Evolutionary conservation across 768 basidiomycete genomes (phyloP).

Genomic region (Leccinum boreale): DNA sequence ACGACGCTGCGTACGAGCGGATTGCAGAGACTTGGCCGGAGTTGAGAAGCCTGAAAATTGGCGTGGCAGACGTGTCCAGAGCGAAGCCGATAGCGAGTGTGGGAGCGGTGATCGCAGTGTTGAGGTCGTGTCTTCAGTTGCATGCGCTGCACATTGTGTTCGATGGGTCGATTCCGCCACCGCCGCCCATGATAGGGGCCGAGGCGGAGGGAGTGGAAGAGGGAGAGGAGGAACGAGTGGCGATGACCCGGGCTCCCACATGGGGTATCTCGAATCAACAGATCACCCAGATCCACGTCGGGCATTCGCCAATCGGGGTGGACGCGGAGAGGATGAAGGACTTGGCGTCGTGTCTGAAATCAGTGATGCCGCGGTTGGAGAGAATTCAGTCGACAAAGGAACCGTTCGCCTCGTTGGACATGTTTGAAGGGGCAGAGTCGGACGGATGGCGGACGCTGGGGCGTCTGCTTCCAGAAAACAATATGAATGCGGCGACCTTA

Average conservation of each 20-base stretch:
- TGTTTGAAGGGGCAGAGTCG: neutral
- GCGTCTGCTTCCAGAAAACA: neutral
- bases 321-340: neutral
- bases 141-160: slow-evolving; percentile 14
- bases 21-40: slow-evolving; percentile 9
- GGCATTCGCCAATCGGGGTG: slow-evolving; percentile 8
- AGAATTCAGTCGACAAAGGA: neutral
- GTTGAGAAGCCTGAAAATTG: slow-evolving; percentile 12
- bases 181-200: neutral
- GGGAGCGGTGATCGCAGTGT: slow-evolving; percentile 11
- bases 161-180: slow-evolving; percentile 11
- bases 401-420: neutral
- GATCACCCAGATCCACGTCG: slow-evolving; percentile 12
- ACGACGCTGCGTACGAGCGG: slow-evolving; percentile 8
- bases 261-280: slow-evolving; percentile 6
- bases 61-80: neutral
- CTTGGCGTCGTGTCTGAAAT: slow-evolving; percentile 8
- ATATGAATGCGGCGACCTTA: neutral
- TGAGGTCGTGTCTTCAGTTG: slow-evolving; percentile 11
- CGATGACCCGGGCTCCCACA: neutral
- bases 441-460: neutral
- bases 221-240: neutral
- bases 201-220: neutral
- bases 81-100: slow-evolving; percentile 11
- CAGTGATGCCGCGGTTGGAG: slow-evolving; percentile 10